Evolutionary conservation across 2,329 filamentous ascomycete species (phyloP), one percentile per base, ranked within the genome.

Genomic region (Nannizziopsis arthrosporioides): DNA sequence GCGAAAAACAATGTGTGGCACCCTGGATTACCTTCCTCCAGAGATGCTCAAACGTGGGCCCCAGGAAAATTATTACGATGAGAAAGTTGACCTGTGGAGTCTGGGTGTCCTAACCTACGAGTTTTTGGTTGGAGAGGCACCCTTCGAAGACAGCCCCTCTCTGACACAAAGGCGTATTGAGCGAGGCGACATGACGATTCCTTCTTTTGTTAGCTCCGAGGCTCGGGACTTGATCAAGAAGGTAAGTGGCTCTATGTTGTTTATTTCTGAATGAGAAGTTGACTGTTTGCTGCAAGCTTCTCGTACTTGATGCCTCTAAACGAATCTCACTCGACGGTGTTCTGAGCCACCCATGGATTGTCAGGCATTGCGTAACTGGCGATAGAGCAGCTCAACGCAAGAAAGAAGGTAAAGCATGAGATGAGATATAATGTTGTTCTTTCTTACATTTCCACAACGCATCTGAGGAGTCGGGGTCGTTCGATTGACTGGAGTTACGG

Each of bases 71-170:
- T 93, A 77, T 62, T 96, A 96, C 69, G 85, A 79, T 51, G 89
- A 95, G 63, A 96, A 95, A 71, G 86, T 98, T 30, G 92, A 98
- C 63, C 70, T 96, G 53, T 98, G 92, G 92, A 92, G 85, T 62
- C 72, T 98, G 60, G 92, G 92, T 18, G 92, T 96, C 17, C 68
- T 98, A 67, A 94, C 84, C 1, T 98, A 96, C 60, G 92, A 98
- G 68, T 98, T 98, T 59, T 69, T 98, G 51, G 86, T 94, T 31
- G 92, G 92, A 51, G 88, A 95, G 71, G 92, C 92, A 12, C 92
- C 92, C 0, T 98, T 98, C 60, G 92, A 98, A 67, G 92, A 96
- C 61, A 92, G 86, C 2, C 86, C 86, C 3, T 79, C 90, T 53
- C 94, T 94, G 85, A 98, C 92, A 19, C 88, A 94, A 57, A 75